Percentiles rank a stretch among this genome's conserved stretches.
Conservation (phyloP, 2,329 filamentous ascomycete species). For the Colletotrichum filicis region DNA sequence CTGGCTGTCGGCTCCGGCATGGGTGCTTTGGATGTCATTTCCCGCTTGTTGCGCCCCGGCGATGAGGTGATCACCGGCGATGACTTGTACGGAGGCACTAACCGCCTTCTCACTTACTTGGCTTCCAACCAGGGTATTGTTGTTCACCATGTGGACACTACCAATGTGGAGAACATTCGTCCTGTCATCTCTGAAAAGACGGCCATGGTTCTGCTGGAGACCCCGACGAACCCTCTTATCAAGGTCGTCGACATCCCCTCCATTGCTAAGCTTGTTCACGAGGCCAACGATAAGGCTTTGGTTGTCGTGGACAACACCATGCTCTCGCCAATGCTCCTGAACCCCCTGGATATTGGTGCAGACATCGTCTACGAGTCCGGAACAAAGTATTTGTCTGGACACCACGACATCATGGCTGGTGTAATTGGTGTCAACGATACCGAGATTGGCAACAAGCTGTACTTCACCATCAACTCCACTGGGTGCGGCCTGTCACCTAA, state of each 20-base stretch:
- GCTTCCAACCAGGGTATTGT: slow-evolving; percentile 89
- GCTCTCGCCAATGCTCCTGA: slow-evolving; percentile 94
- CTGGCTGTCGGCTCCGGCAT: slow-evolving; percentile 96
- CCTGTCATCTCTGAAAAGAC: slow-evolving; percentile 81
- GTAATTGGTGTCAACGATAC: slow-evolving; percentile 92
- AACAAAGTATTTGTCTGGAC: slow-evolving; percentile 96
- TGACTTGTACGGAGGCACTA: slow-evolving; percentile 95
- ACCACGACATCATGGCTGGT: slow-evolving; percentile 99
- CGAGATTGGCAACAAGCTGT: slow-evolving; percentile 86
- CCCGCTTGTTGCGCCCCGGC: slow-evolving; percentile 86
- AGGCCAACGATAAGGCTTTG: slow-evolving; percentile 79
- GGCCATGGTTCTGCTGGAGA: slow-evolving; percentile 94
- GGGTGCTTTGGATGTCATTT: slow-evolving; percentile 97
- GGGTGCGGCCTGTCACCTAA: slow-evolving; percentile 95
- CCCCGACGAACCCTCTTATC: slow-evolving; percentile 96
- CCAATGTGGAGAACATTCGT: slow-evolving; percentile 76
- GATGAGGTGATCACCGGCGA: slow-evolving; percentile 98
- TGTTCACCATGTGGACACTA: slow-evolving; percentile 97
- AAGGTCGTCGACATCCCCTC: slow-evolving; percentile 93
- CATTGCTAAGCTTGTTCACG: slow-evolving; percentile 82
- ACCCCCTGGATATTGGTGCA: slow-evolving; percentile 92
- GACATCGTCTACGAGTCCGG: slow-evolving; percentile 98
- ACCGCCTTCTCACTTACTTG: slow-evolving; percentile 92
- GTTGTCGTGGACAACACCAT: slow-evolving; percentile 99
- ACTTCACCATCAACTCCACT: slow-evolving; percentile 96